phyloP scores from a whole-genome alignment of 2,329 filamentous ascomycete species.

The Macrophomina tecta region DNA sequence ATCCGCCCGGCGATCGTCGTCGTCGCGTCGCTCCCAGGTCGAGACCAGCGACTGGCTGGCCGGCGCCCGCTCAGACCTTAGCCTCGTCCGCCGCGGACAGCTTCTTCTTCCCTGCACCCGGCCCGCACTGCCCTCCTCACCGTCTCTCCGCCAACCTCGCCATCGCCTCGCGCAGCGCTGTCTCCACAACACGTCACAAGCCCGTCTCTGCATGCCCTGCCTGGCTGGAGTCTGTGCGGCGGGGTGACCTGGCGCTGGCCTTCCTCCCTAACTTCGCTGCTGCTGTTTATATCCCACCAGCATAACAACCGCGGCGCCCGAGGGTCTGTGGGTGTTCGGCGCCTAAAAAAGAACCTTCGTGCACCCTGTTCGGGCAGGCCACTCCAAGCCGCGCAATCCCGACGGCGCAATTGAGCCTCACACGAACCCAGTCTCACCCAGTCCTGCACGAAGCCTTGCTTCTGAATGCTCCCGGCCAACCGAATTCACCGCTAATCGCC shows the following conservation, averaged over 20 bases:
- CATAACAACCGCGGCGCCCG: slow-evolving; percentile 1
- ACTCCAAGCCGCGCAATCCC: slow-evolving; percentile 14
- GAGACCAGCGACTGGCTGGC: slow-evolving; percentile 19
- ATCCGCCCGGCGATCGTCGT: slow-evolving; percentile 19
- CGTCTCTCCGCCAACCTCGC: slow-evolving; percentile 22
- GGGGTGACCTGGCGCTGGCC: neutral
- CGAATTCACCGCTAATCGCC: slow-evolving; percentile 20
- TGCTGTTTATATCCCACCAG: slow-evolving; percentile 9
- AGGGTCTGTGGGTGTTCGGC: slow-evolving; percentile 17
- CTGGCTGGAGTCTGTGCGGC: neutral
- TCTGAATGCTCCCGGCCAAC: neutral
- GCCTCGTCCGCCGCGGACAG: neutral
- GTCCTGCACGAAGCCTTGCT: neutral
- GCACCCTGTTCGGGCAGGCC: slow-evolving; percentile 5
- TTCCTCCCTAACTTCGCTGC: neutral
- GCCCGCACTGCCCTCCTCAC: neutral
- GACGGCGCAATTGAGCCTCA: neutral
- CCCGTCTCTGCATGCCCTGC: neutral
- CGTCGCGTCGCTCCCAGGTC: slow-evolving; percentile 13
- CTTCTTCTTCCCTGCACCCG: neutral
- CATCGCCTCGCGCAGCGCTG: neutral
- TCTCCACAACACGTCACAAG: slow-evolving; percentile 22
- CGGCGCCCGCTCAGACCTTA: neutral
- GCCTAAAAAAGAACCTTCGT: slow-evolving; percentile 15
- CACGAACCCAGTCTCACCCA: neutral